Base-by-base conservation (phyloP, 768 basidiomycete species). In the Hemileccinum rubropunctum region DNA sequence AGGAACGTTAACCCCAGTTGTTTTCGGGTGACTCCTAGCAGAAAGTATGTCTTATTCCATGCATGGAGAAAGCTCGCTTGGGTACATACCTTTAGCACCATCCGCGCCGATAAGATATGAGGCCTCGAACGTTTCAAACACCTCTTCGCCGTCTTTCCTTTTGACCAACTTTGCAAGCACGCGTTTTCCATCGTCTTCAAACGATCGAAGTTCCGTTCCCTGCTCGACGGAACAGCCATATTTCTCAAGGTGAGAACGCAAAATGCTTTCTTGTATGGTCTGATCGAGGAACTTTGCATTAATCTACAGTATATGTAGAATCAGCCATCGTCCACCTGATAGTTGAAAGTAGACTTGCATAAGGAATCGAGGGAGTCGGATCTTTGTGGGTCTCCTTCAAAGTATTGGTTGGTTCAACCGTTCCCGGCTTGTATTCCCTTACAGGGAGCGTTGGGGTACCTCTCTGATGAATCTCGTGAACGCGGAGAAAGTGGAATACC, bases 61-160 rank as follows among this genome's bases (percentile, higher is more conserved):
- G 26, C 15, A n/a, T 18, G 4, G 15, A 18, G 43, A 11, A 15
- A 2, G 3, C 3, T 15, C 8, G 14, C 3, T 17, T 36, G 8
- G 28, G 28, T 9, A 30, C 35, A 20, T 4, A 37, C 36, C 36
- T 37, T 37, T 37, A 18, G 36, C 36, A 10, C 36, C 36, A 20
- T 77, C 78, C 0, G 70, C 62, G 2, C 76, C 76, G 11, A 77
- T 58, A 1, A 79, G 53, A 53, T 64, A 76, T 3, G 64, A 58
- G 15, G 53, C 58, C 9, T 50, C 57, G 4, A 65, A 50, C 2
- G 44, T 60, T 51, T 76, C 72, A 15, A 48, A 42, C 0, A 40
- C 34, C 32, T 65, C 64, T 21, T 60, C 21, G 1, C 58, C 68
- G 3, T 62, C 54, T 14, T 33, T 44, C 14, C 13, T 56, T 45